Base-by-base conservation (phyloP, 192 early-diverging fungal species). In the Coemansia sp. region DNA sequence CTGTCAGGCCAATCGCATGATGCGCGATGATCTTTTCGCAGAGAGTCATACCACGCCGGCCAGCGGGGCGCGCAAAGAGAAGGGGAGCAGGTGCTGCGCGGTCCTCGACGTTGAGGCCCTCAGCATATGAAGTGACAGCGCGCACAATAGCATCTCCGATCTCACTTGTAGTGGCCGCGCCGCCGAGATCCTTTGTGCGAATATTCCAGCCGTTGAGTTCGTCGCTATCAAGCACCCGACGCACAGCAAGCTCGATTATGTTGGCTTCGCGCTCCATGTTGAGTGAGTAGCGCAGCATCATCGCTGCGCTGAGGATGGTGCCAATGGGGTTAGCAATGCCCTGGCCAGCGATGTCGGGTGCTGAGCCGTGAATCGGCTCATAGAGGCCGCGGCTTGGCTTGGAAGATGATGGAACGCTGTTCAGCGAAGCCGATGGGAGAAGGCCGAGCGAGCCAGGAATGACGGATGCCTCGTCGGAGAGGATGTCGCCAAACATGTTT, bases 401-500 rank as follows among this genome's bases (percentile, higher is more conserved):
- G 65, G 85, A 86, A 39, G 89, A 86, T 68, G 90, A 87, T 24
- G 94, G 94, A 62, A 96, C 89, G 30, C 93, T 92, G 71, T 85
- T 93, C 75, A 99, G 85, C 61, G 89, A 92, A 4, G 97, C 97
- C 56, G 89, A 92, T 33, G 97, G 97, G 66, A 99, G 79, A 41
- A 99, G 86, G 39, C 97, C 97, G 60, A 99, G 87, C 34, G 89
- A 91, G 34, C 95, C 97, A 15, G 93, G 94, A 74, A 99, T 99
- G 45, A 99, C 94, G 20, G 89, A 91, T 6, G 94, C 92, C 79
- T 99, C 97, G 75, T 99, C 97, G 24, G 89, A 90, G 58, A 99
- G 85, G 74, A 99, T 98, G 71, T 99, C 97, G 64, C 97, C 97
- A 92, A 99, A 99, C 95, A 99, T 96, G 85, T 99, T 99, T 73